Percentiles rank a stretch among this genome's conserved stretches.
These are phyloP conservation scores for Cadophora sp. DNA, from an alignment of 2,329 filamentous ascomycete genomes.

Conservation along the genomic window DNA sequence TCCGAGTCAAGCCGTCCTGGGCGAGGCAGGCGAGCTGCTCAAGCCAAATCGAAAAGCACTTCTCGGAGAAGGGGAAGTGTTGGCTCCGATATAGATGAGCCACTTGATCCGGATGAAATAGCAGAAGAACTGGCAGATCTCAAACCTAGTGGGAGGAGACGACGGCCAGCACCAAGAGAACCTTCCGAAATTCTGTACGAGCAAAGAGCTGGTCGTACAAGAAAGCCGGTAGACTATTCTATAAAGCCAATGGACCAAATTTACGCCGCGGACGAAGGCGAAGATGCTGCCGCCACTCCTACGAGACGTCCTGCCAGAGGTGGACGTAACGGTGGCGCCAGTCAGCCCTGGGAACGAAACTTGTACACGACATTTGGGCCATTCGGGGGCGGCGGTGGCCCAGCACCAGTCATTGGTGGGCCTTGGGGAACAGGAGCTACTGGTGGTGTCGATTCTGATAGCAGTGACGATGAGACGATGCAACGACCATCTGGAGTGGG, in stretches of 20 bases:
- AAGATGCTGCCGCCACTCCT: slow-evolving; percentile 71
- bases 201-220: slow-evolving; percentile 57
- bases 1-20: slow-evolving; percentile 57
- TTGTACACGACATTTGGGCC: slow-evolving; percentile 91
- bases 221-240: slow-evolving; percentile 82
- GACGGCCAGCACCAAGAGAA: slow-evolving; percentile 52
- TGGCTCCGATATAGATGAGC: slow-evolving; percentile 60
- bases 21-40: slow-evolving; percentile 52
- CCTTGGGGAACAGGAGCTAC: slow-evolving; percentile 76
- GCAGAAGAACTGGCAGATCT: slow-evolving; percentile 71
- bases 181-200: slow-evolving; percentile 66
- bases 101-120: slow-evolving; percentile 68
- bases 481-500: slow-evolving; percentile 65
- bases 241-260: slow-evolving; percentile 78
- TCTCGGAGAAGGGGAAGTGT: slow-evolving; percentile 53
- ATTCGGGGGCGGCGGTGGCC: slow-evolving; percentile 84
- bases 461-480: slow-evolving; percentile 89
- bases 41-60: slow-evolving; percentile 52
- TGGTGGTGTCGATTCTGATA: slow-evolving; percentile 89
- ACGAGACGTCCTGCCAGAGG: slow-evolving; percentile 65
- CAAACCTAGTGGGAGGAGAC: slow-evolving; percentile 51
- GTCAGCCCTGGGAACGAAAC: slow-evolving; percentile 71
- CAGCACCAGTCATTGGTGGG: slow-evolving; percentile 57
- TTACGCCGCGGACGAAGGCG: slow-evolving; percentile 75
- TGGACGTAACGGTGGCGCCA: slow-evolving; percentile 54